phyloP scores from a whole-genome alignment of 192 early-diverging fungal genomes.

The Glomus cerebriforme region DNA sequence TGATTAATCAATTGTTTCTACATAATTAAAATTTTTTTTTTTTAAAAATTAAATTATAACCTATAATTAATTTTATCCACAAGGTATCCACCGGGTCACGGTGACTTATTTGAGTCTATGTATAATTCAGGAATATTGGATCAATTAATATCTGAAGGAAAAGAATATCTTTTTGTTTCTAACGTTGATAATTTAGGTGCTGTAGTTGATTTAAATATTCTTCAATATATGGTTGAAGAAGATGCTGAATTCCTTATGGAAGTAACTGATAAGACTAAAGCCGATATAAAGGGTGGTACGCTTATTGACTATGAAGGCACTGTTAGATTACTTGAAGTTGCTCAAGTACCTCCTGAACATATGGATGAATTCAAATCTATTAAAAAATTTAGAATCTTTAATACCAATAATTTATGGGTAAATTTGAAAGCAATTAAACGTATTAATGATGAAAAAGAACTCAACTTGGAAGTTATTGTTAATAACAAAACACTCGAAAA shows the following conservation, averaged over 20 bases:
- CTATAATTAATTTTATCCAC: neutral
- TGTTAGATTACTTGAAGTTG: conserved; percentile 94
- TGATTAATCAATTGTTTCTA: conserved; percentile 27
- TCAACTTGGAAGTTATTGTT: conserved; percentile 94
- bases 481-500: conserved; percentile 94
- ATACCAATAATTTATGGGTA: conserved; percentile 94
- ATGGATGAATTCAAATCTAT: conserved; percentile 98
- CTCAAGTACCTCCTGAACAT: conserved; percentile 96
- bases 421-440: conserved; percentile 86
- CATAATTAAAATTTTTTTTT: neutral
- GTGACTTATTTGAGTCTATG: conserved; percentile 96
- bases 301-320: conserved; percentile 96
- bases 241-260: conserved; percentile 98
- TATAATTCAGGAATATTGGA: conserved; percentile 93
- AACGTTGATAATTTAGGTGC: conserved; percentile 99
- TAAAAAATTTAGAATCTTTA: conserved; percentile 99
- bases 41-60: too few species aligned
- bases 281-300: conserved; percentile 99
- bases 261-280: conserved; percentile 99
- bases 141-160: conserved; percentile 88
- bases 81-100: conserved; percentile 97
- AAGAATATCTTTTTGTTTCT: conserved; percentile 98
- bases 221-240: conserved; percentile 86
- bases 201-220: conserved; percentile 90
- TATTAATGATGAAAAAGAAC: conserved; percentile 68